Conservation (phyloP, 306 rosid species). For the barrel medic (Medicago truncatula) region DNA sequence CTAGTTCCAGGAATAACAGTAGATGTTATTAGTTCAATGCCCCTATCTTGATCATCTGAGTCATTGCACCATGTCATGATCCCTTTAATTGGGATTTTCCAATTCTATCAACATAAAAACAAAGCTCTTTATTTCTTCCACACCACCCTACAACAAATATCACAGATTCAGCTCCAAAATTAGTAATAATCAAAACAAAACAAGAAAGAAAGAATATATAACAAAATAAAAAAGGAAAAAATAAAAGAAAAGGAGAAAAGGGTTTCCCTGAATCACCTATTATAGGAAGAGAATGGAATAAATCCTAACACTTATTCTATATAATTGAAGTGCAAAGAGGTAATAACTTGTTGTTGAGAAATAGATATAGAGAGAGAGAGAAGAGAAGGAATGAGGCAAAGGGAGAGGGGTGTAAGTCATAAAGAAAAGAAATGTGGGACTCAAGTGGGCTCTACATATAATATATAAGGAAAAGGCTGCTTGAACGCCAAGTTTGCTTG, state of each 20-base stretch:
- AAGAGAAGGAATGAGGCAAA: background rate
- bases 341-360: background rate
- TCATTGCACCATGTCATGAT: conserved; percentile 76
- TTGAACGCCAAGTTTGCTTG: conserved; percentile 65
- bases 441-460: conserved; percentile 52
- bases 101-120: conserved; percentile 41
- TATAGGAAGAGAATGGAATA: background rate
- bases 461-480: conserved; percentile 53
- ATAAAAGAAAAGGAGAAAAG: conserved; percentile 38
- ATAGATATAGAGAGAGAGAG: background rate
- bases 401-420: conserved; percentile 27
- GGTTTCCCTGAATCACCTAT: conserved; percentile 51
- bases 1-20: conserved; percentile 26
- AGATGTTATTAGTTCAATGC: conserved; percentile 40
- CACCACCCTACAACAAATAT: conserved; percentile 33
- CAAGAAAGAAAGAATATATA: background rate
- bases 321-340: conserved; percentile 29
- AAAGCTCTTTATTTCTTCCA: conserved; percentile 40
- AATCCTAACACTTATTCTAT: background rate
- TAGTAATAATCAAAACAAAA: background rate
- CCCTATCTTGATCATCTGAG: conserved; percentile 55
- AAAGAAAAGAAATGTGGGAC: conserved; percentile 41
- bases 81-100: conserved; percentile 42
- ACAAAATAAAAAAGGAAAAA: background rate
- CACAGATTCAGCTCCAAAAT: background rate